Evolutionary conservation across 2,329 filamentous ascomycete genomes (phyloP).

Genomic region (Sporothrix phasma): DNA sequence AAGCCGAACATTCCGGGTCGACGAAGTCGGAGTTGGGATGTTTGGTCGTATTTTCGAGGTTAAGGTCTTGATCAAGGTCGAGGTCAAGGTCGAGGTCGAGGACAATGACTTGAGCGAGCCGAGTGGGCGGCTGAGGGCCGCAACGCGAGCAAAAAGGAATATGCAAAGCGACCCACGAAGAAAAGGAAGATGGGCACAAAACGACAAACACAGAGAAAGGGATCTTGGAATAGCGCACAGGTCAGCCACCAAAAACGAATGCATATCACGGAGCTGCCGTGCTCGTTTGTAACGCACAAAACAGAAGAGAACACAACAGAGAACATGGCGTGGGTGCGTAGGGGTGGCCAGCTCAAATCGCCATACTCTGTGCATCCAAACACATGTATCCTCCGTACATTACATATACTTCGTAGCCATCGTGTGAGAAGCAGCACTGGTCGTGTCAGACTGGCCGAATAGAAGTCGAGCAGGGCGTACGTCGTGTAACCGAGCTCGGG

Average conservation of each 20-base stretch:
- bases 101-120: background rate
- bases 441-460: no score
- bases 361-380: background rate
- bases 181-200: background rate
- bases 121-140: background rate
- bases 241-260: background rate
- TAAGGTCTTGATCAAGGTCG: background rate
- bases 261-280: background rate
- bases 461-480: background rate
- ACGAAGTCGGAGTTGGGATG: no score
- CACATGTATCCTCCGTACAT: background rate
- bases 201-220: background rate
- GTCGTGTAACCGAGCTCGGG: background rate
- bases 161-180: no score
- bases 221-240: background rate
- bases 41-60: no score
- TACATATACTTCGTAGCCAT: no score
- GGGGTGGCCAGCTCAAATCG: background rate
- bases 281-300: no score
- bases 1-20: no score
- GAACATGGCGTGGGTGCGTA: background rate
- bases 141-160: background rate
- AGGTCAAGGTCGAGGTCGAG: background rate
- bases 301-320: no score
- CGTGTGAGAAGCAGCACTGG: no score